Evolutionary conservation across 2,329 filamentous ascomycete species (phyloP).

Genomic region (Lecanicillium sp.): DNA sequence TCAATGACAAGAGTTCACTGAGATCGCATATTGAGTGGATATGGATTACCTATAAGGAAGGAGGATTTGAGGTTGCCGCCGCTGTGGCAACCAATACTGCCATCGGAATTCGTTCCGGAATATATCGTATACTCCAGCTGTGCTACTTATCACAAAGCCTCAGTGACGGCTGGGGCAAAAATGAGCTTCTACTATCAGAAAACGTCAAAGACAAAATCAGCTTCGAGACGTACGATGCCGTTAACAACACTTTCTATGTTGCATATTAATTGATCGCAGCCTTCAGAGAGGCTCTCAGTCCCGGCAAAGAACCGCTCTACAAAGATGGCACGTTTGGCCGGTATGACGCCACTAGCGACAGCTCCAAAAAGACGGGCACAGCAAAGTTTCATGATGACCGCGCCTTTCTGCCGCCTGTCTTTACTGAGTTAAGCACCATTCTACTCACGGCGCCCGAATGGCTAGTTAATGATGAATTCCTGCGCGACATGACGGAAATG

Average conservation of each 20-base stretch:
- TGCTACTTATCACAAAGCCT: neutral
- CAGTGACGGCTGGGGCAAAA: neutral
- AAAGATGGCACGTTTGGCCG: conserved; percentile 23
- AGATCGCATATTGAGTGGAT: neutral
- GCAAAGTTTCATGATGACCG: conserved; percentile 31
- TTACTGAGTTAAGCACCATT: conserved; percentile 17
- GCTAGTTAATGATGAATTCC: conserved; percentile 24
- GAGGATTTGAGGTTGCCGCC: conserved; percentile 26
- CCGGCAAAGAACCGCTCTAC: conserved; percentile 15
- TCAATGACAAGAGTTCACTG: neutral
- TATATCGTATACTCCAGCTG: conserved; percentile 11
- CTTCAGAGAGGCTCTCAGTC: conserved; percentile 18
- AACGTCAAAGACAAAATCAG: conserved; percentile 22
- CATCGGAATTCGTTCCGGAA: conserved; percentile 22
- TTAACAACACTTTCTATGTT: conserved; percentile 20
- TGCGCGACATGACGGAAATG: conserved; percentile 24
- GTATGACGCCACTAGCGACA: conserved; percentile 25
- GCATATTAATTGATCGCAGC: conserved; percentile 21
- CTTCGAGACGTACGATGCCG: conserved; percentile 21
- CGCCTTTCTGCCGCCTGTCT: conserved; percentile 24
- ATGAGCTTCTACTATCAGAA: neutral
- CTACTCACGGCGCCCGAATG: conserved; percentile 15
- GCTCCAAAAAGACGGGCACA: conserved; percentile 21
- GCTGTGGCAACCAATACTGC: conserved; percentile 26
- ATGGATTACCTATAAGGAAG: conserved; percentile 25